Evolutionary conservation across 352 stramenopile species (phyloP), one percentile per base, ranked within the genome.

Genomic region (Globisporangium sylvaticum): DNA sequence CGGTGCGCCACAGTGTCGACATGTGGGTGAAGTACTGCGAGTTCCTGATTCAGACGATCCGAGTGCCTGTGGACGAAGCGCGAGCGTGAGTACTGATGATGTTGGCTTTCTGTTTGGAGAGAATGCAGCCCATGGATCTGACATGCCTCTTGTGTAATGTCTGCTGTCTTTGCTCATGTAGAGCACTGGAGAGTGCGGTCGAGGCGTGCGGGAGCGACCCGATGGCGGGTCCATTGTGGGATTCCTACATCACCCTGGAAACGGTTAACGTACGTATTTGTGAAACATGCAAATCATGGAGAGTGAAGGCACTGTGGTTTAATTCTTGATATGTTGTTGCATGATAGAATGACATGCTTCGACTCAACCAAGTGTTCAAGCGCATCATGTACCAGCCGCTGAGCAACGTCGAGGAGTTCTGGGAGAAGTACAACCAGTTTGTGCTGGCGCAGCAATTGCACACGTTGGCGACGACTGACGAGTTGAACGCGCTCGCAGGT

Each of bases 11-110:
- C 74, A 94, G 86, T 56, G 85, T 91, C 42, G 83, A 93, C 62
- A 94, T 94, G 86, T 94, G 86, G 86, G 75, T 88, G 66, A 92
- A 92, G 68, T 94, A 94, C 74, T 84, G 77, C 62, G 84, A 94
- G 63, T 94, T 92, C 46, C 65, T 93, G 15, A 84, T 90, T 63
- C 66, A 84, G 48, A 90, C 73, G 65, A 39, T 85, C 29, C 81
- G 78, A 25, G 76, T 80, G 31, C 79, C 81, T 9, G 77, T 83
- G 12, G 85, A 91, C 34, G 80, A 93, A 72, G 83, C 80, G 18
- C 78, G 85, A 64, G 70, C 66, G 85, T 93, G 70, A 60, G 71
- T 44, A 15, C 69, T 20, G 27, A 31, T 68, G 29, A 0, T 37
- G 22, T 66, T 37, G 22, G 27, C 32, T 25, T 62, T 50, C 8